Evolutionary conservation across 2,329 filamentous ascomycete species (phyloP).

Genomic region (Neurospora crassa): DNA sequence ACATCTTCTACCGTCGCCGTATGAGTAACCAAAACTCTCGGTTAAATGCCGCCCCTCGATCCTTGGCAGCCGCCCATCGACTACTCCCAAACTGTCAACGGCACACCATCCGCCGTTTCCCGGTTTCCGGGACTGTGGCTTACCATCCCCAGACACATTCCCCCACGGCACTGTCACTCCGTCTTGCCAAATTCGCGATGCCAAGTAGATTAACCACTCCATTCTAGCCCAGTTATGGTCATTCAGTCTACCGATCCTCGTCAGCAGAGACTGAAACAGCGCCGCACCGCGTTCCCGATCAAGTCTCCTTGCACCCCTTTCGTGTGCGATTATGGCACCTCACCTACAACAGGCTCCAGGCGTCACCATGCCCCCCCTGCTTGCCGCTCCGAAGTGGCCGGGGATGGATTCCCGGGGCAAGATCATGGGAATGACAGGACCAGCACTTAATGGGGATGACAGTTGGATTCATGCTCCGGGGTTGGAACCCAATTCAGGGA

Average conservation of each 20-base stretch:
- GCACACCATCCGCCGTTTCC: conserved; percentile 11
- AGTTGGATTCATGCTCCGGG: neutral
- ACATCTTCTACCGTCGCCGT: neutral
- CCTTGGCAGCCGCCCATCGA: neutral
- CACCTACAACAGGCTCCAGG: conserved; percentile 1
- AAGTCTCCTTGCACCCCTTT: conserved; percentile 8
- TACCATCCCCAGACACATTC: neutral
- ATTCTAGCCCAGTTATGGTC: neutral
- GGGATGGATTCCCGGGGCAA: neutral
- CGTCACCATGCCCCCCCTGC: conserved; percentile 8
- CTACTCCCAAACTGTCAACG: conserved; percentile 8
- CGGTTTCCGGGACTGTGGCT: conserved; percentile 11
- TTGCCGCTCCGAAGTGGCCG: conserved; percentile 1
- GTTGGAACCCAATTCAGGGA: neutral
- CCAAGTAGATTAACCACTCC: conserved; percentile 14
- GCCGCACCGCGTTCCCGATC: conserved; percentile 1
- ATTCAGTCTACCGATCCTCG: conserved; percentile 3
- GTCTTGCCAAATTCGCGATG: conserved; percentile 11
- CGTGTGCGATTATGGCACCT: conserved; percentile 7
- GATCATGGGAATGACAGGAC: neutral
- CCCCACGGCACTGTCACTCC: conserved; percentile 11
- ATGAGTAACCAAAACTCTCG: conserved; percentile 1
- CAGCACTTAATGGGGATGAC: neutral
- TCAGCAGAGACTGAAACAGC: conserved; percentile 10
- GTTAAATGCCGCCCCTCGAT: neutral